A percentile compares a stretch with the other conserved stretches of the same genome.
phyloP scores from a whole-genome alignment of 2,329 filamentous ascomycete genomes.

The Dactylellina drechsleri region DNA sequence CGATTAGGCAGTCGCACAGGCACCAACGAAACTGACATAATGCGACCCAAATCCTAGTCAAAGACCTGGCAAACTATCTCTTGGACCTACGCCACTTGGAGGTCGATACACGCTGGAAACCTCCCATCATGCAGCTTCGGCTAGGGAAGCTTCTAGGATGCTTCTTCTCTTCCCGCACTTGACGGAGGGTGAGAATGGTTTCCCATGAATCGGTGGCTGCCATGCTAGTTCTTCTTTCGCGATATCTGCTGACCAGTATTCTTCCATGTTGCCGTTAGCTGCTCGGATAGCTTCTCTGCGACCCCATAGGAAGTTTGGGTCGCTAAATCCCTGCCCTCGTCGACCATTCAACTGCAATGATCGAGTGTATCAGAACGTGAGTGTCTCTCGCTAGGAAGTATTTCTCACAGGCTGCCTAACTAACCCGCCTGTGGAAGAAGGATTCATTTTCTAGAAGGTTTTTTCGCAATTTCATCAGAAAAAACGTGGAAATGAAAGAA shows the following conservation, averaged over 20 bases:
- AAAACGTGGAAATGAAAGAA: conserved; percentile 27
- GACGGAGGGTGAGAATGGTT: conserved; percentile 30
- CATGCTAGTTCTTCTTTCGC: conserved; percentile 19
- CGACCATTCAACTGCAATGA: conserved; percentile 32
- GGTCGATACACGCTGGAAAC: conserved; percentile 42
- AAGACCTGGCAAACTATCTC: conserved; percentile 37
- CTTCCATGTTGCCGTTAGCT: conserved; percentile 48
- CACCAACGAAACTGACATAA: conserved; percentile 54
- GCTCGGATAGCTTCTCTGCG: conserved; percentile 38
- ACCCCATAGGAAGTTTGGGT: conserved; percentile 46
- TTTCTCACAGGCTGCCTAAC: conserved; percentile 50
- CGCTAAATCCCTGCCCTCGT: conserved; percentile 54
- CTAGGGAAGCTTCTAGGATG: conserved; percentile 45
- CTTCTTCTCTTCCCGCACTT: conserved; percentile 41
- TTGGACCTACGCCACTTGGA: conserved; percentile 38
- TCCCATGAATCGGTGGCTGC: conserved; percentile 49
- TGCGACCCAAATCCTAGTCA: conserved; percentile 38
- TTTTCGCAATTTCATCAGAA: conserved; percentile 31
- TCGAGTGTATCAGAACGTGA: conserved; percentile 31
- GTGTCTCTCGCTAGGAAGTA: conserved; percentile 54
- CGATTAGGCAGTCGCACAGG: conserved; percentile 54
- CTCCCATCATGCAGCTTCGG: conserved; percentile 46
- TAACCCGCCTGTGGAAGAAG: conserved; percentile 22
- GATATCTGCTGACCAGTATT: conserved; percentile 35
- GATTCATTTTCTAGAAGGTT: conserved; percentile 35